Evolutionary conservation across 305 asterid species (phyloP), one percentile per base, ranked within the genome.

Genomic region (Fraxinus sp.): DNA sequence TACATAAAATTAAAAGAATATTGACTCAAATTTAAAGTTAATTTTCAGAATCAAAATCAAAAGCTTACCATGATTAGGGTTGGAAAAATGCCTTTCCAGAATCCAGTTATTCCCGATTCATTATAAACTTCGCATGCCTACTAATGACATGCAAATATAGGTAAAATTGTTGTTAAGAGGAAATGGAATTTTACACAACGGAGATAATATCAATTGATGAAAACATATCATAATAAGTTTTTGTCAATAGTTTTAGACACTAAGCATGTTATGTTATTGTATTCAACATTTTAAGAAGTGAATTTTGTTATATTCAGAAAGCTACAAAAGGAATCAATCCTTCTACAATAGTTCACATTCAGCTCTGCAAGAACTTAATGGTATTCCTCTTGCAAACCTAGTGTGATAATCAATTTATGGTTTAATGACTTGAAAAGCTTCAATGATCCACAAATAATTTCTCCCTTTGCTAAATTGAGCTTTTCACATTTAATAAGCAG

Each of bases 71-170:
- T 95, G 88, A 95, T 94, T 80, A 95, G 84, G 57, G 98, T 89
- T 46, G 98, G 98, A 80, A 95, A 46, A 26, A 92, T 85, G 87
- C 98, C 98, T 89, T 95, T 95, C 98, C 98, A 95, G 86, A 92
- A 92, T 79, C 98, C 98, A 78, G 88, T 55, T 77, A 95, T 83
- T 84, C 98, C 98, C 8, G 98, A 94, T 85, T 95, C 98, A 62
- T 86, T 84, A 81, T 88, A 91, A 87, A 95, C 94, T 85, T 95
- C 98, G 83, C 90, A 82, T 79, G 93, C 97, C 98, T 94, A 91
- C 89, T 85, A 91, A 87, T 79, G 75, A 86, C 79, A 85, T 78
- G 83, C 88, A 87, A 85, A 81, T 81, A 79, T 88, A 85, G 82
- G 84, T 76, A 70, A 68, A 70, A 66, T 4, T 24, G 70, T 64